Conservation (phyloP, 1,139 yeast genomes). For the Debaryomycetaceae sp. region DNA sequence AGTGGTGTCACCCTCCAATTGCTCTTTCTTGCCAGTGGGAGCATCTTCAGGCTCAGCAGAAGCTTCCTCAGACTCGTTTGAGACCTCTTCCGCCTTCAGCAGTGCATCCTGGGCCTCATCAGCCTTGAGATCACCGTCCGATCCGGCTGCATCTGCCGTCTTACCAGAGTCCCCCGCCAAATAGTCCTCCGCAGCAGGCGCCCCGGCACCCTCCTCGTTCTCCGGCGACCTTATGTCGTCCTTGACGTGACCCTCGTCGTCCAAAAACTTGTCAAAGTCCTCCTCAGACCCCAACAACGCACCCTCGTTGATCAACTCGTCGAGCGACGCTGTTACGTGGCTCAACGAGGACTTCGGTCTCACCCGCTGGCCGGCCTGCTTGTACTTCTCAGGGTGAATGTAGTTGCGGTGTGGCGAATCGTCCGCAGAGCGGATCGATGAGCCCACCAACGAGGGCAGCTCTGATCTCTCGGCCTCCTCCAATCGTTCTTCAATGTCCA, state of each 20-base stretch:
- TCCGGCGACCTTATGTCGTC: conserved; percentile 32
- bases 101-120: not conserved
- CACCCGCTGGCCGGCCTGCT: conserved; percentile 13
- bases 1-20: conserved; percentile 10
- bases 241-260: conserved; percentile 50
- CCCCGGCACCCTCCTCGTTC: not conserved
- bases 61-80: conserved; percentile 2
- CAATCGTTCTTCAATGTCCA: conserved; percentile 57
- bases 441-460: conserved; percentile 56
- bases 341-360: conserved; percentile 11
- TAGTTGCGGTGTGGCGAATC: conserved; percentile 46
- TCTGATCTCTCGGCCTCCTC: conserved; percentile 48
- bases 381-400: conserved; percentile 45
- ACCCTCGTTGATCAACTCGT: conserved; percentile 57
- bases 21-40: conserved; percentile 3
- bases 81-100: too few species aligned
- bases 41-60: conserved; percentile 2
- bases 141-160: not conserved
- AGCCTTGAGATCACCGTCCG: conserved; percentile 1
- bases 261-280: conserved; percentile 50
- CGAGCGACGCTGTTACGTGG: conserved; percentile 45
- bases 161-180: not conserved
- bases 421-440: conserved; percentile 51
- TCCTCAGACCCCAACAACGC: conserved; percentile 58
- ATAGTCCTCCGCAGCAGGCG: not conserved